phyloP scores from a whole-genome alignment of 805 yeast species.

The Starmerella floris region DNA sequence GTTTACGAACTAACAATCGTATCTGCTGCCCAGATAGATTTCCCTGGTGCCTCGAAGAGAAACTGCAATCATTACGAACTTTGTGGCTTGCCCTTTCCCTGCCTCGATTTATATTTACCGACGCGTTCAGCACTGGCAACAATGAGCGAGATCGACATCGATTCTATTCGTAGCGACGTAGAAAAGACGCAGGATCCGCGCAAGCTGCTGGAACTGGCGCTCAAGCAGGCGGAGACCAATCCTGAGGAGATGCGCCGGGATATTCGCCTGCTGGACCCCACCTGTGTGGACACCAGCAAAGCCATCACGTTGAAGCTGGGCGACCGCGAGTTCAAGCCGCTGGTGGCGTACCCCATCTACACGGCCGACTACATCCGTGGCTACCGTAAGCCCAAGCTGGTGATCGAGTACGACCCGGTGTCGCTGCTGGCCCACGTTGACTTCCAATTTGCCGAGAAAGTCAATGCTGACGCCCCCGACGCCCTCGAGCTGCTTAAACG shows the following conservation, averaged over 20 bases:
- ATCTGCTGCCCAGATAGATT: too few relatives aligned
- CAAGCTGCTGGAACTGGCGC: constrained; percentile 12
- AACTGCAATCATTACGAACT: too few relatives aligned
- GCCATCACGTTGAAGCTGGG: constrained; percentile 19
- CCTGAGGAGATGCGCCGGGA: constrained; percentile 18
- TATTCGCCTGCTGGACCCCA: constrained; percentile 12
- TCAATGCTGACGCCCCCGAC: constrained; percentile 43
- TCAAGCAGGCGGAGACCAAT: constrained; percentile 13
- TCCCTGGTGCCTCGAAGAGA: too few relatives aligned
- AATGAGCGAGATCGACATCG: constrained; percentile 1
- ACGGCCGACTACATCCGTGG: constrained; percentile 84
- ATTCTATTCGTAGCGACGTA: constrained; percentile 5
- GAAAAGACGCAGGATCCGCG: constrained; percentile 5
- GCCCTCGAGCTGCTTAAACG: constrained; percentile 42
- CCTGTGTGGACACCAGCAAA: constrained; percentile 18
- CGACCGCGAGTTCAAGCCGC: constrained; percentile 42
- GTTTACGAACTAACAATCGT: too few relatives aligned
- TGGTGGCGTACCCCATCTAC: constrained; percentile 82
- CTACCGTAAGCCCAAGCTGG: constrained; percentile 50
- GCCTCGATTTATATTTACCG: too few relatives aligned
- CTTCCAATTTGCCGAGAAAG: constrained; percentile 38
- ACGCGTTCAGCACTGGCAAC: too few relatives aligned
- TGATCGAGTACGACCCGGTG: constrained; percentile 54
- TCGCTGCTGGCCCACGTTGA: constrained; percentile 63
- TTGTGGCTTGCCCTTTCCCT: too few relatives aligned